These are phyloP conservation scores for Lentinula sp. DNA, from an alignment of 768 basidiomycete genomes.

Conservation along the genomic window DNA sequence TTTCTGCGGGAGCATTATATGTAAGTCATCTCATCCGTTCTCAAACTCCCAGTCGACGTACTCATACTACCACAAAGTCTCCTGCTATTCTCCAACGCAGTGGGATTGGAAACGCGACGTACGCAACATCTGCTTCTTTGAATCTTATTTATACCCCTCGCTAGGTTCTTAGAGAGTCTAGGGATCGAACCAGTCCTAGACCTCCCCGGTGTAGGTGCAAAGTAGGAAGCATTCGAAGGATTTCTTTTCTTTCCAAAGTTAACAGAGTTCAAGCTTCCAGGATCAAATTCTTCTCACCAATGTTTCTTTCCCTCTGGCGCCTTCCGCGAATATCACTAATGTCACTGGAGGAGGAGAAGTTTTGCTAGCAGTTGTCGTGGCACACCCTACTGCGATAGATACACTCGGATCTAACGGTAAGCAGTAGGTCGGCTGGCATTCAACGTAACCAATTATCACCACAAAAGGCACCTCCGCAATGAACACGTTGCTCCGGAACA, in stretches of 20 bases:
- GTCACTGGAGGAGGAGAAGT: slow-evolving; percentile 4
- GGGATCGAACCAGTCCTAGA: slow-evolving; percentile 12
- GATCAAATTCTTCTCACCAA: slow-evolving; percentile 12
- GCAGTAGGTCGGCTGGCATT: background rate
- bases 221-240: slow-evolving; percentile 1
- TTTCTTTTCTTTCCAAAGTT: background rate
- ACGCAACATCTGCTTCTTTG: background rate
- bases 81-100: slow-evolving; percentile 12
- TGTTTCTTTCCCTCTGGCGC: slow-evolving; percentile 8
- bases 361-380: slow-evolving; percentile 9
- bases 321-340: slow-evolving; percentile 7
- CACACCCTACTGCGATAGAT: slow-evolving; percentile 10
- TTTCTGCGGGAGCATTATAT: slow-evolving; percentile 11
- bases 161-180: slow-evolving; percentile 10
- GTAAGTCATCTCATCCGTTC: background rate
- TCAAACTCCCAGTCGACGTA: background rate
- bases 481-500: slow-evolving; percentile 1
- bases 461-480: background rate
- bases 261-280: slow-evolving; percentile 9
- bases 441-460: background rate
- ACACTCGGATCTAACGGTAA: slow-evolving; percentile 11
- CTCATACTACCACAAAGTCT: background rate
- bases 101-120: slow-evolving; percentile 13
- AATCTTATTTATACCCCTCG: background rate
- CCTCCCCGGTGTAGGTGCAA: slow-evolving; percentile 13